These are phyloP conservation scores for Biancaea sappan DNA, from an alignment of 306 rosid species.

Conservation along the genomic window DNA sequence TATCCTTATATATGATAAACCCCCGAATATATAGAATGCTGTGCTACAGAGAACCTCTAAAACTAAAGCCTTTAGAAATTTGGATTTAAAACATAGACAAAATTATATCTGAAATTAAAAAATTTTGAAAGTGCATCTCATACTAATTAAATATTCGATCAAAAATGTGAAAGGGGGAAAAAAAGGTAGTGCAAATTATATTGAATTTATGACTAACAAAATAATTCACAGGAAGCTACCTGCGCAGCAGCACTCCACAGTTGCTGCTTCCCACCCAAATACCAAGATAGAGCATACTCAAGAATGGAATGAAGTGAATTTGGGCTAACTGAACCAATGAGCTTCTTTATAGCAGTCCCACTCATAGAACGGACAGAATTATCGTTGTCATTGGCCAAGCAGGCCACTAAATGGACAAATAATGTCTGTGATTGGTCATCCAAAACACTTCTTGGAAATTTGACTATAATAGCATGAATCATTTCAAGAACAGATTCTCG, in stretches of 20 bases:
- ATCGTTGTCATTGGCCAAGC: slow-evolving; percentile 86
- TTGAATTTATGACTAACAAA: neutral
- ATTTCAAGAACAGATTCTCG: slow-evolving; percentile 89
- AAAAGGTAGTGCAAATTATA: neutral
- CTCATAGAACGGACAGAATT: slow-evolving; percentile 78
- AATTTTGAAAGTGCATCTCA: neutral
- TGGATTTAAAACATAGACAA: slow-evolving; percentile 4
- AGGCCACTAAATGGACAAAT: slow-evolving; percentile 78
- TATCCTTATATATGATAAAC: slow-evolving; percentile 30
- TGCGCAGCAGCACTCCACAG: slow-evolving; percentile 86
- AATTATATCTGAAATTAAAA: neutral
- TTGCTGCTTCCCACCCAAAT: slow-evolving; percentile 67
- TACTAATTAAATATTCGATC: neutral
- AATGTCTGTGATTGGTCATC: slow-evolving; percentile 76
- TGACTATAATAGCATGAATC: slow-evolving; percentile 74
- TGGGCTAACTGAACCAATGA: slow-evolving; percentile 57
- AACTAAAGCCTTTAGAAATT: neutral
- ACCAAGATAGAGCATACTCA: slow-evolving; percentile 77
- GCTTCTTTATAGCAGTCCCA: slow-evolving; percentile 74
- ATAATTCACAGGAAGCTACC: slow-evolving; percentile 48
- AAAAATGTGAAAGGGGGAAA: neutral
- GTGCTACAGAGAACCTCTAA: slow-evolving; percentile 1
- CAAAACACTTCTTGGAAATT: slow-evolving; percentile 71
- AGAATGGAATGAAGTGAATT: slow-evolving; percentile 59
- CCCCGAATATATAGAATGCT: neutral